Evolutionary conservation across 2,329 filamentous ascomycete genomes (phyloP), one percentile per base, ranked within the genome.

Genomic region (Aspergillus calidoustus): DNA sequence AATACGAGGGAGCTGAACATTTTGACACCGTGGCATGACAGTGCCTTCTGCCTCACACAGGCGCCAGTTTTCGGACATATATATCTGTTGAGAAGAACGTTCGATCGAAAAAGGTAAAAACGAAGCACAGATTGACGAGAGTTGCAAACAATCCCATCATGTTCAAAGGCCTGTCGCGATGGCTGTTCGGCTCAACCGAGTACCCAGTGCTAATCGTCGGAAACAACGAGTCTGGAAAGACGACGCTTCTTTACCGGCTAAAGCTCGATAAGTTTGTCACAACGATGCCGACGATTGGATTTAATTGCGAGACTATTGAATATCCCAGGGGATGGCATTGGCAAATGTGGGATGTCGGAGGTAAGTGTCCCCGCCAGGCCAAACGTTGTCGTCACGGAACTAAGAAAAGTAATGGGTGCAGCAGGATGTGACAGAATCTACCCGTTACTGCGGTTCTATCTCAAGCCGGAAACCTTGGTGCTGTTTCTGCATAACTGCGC

Each of bases 251-350:
- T 7, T 50, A 60, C 28, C 57, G 19, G 19, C 23, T 48, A 50
- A 60, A 60, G 41, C 15, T 49, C 22, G 50, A 28, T 15, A 23
- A 54, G 44, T 49, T 52, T 19, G 23, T 60, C 19, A 50, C 43
- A 4, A 41, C 44, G 2, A 43, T 43, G 17, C 57, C 57, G 3
- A 50, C 50, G 3, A 43, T 60, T 11, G 46, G 50, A n/a, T 54
- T 60, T 22, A 50, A 60, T 41, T n/a, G 41, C 9, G 57, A 60
- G 15, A 60, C 57, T 15, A 23, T 60, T 3, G 57, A 60, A 11
- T 60, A 60, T 43, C 57, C 57, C 13, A 38, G 23, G 19, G 46
- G 46, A 22, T 60, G 57, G 43, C 23, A 48, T 22, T 60, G 57
- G 57, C 54, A 50, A 8, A 25, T 60, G 19, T 60, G 43, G 50